Percentiles rank a stretch among this genome's conserved stretches.
These are phyloP conservation scores for Pachysandra terminalis DNA, from an alignment of 164 flowering plant species.

Conservation along the genomic window DNA sequence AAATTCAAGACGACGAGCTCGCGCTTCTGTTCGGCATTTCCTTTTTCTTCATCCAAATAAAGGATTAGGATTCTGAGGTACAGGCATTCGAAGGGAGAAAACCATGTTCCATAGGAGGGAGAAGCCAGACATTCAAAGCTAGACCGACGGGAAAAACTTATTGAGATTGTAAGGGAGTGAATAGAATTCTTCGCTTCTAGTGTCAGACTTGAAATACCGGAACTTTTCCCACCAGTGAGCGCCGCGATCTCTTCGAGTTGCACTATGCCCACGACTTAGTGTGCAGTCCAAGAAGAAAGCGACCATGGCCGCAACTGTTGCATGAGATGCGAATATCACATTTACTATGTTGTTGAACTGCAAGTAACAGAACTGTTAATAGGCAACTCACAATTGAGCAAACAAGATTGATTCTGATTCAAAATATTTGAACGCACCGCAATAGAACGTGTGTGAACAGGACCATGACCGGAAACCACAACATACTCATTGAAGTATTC, in stretches of 20 bases:
- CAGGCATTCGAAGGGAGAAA: neutral
- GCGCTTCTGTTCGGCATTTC: neutral
- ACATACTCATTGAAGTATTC: slow-evolving; percentile 72
- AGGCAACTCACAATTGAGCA: neutral
- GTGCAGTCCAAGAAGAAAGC: slow-evolving; percentile 72
- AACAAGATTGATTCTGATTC: neutral
- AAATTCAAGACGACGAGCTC: neutral
- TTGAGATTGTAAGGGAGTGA: slow-evolving; percentile 73
- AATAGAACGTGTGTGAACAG: slow-evolving; percentile 54
- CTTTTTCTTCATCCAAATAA: neutral
- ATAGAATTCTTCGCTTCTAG: slow-evolving; percentile 82
- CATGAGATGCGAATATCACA: slow-evolving; percentile 81
- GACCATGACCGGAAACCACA: slow-evolving; percentile 57
- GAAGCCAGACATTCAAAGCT: slow-evolving; percentile 4
- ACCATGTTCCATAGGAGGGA: no score
- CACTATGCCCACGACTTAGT: slow-evolving; percentile 37
- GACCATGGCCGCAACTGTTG: slow-evolving; percentile 62
- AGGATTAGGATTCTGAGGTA: neutral
- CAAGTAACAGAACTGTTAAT: slow-evolving; percentile 9
- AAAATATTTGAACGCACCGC: slow-evolving; percentile 37
- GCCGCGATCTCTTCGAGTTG: slow-evolving; percentile 65
- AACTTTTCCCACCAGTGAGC: slow-evolving; percentile 92
- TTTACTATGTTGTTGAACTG: slow-evolving; percentile 77
- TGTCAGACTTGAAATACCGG: slow-evolving; percentile 45
- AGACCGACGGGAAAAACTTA: slow-evolving; percentile 80